A percentile compares a stretch with the other conserved stretches of the same genome.
Evolutionary conservation across 2,329 filamentous ascomycete species (phyloP).

Genomic region (Alternaria rosae): DNA sequence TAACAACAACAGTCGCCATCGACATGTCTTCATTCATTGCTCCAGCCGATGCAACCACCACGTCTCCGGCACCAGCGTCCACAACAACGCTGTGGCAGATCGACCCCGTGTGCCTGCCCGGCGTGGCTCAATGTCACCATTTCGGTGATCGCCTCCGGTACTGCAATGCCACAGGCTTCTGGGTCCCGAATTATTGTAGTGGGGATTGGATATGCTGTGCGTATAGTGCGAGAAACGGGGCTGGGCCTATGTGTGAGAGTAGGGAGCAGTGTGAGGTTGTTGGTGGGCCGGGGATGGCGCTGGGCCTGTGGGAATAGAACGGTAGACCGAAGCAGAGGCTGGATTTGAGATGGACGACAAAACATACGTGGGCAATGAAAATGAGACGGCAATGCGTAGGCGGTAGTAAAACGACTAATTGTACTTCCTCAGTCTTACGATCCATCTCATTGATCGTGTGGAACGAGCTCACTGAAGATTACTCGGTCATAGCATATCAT

Average conservation of each 20-base stretch:
- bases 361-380: not conserved
- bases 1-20: not conserved
- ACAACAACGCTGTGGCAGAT: not conserved
- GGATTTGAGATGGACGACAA: not conserved
- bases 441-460: not conserved
- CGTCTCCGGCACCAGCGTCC: not conserved
- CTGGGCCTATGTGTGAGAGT: not conserved
- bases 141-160: not conserved
- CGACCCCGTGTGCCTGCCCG: not conserved
- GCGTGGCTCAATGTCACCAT: not conserved
- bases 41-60: not conserved
- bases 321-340: not conserved
- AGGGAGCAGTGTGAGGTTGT: not conserved
- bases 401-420: not conserved
- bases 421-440: not conserved
- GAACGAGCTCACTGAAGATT: not conserved
- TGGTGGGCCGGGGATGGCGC: not conserved
- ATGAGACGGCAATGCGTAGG: not conserved
- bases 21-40: not conserved
- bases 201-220: constrained; percentile 2
- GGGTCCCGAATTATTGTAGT: not conserved
- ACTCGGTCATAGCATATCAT: not conserved
- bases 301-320: not conserved
- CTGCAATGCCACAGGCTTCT: not conserved
- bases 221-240: not conserved